A percentile compares a stretch with the other conserved stretches of the same genome.
Conservation (phyloP, 805 yeast species). For the Kodamaea hsintzibuensis region DNA sequence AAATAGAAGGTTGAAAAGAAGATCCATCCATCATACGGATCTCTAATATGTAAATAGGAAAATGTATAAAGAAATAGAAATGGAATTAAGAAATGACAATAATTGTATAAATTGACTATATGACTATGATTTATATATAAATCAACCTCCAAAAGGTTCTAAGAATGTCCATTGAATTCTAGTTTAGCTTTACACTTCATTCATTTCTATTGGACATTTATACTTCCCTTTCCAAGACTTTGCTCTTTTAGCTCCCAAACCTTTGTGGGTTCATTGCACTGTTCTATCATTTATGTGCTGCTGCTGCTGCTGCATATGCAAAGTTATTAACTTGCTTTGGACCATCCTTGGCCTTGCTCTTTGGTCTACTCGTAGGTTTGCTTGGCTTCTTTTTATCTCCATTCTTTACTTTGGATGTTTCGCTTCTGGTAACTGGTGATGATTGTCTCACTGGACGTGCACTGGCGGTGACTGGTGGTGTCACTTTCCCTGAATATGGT, state of each 20-base stretch:
- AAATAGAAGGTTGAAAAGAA: too few relatives aligned
- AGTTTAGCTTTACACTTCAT: too few relatives aligned
- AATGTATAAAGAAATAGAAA: not conserved
- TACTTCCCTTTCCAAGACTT: too few relatives aligned
- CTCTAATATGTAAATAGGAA: not conserved
- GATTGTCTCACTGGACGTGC: not conserved
- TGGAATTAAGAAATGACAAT: not conserved
- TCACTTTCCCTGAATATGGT: not conserved
- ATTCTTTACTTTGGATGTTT: not conserved
- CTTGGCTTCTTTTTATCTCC: not conserved
- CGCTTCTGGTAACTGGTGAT: not conserved
- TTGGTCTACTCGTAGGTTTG: not conserved
- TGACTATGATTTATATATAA: not conserved
- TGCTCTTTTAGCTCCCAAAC: too few relatives aligned
- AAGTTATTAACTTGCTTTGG: constrained; percentile 26
- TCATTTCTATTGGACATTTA: too few relatives aligned
- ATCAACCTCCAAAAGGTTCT: too few relatives aligned
- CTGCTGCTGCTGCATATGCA: constrained; percentile 51
- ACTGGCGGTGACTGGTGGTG: not conserved
- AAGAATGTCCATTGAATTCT: too few relatives aligned
- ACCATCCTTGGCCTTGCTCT: constrained; percentile 3
- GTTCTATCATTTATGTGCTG: constrained; percentile 31
- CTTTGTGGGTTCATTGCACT: not conserved
- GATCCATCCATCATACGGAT: too few relatives aligned
- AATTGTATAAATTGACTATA: not conserved